A percentile compares a stretch with the other conserved stretches of the same genome.
phyloP scores from a whole-genome alignment of 441 rosid genomes.

The Populus hybrid region DNA sequence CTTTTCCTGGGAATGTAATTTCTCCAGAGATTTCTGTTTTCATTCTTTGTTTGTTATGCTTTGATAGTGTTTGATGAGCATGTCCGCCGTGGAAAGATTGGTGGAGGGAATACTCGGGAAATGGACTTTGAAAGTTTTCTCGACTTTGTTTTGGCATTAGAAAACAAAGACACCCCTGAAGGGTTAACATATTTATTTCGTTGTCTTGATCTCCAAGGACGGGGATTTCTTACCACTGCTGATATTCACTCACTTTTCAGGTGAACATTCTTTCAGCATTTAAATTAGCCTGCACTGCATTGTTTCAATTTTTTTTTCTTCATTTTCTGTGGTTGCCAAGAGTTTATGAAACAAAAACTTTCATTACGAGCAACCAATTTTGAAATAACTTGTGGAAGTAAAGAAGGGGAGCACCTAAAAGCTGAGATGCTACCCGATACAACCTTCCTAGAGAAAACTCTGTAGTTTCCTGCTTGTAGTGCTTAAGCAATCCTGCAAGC shows the following conservation, averaged over 20 bases:
- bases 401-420: conserved; percentile 86
- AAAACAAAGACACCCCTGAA: conserved; percentile 95
- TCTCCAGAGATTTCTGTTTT: conserved; percentile 2
- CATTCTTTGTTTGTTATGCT: conserved; percentile 14
- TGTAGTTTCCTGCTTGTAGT: conserved; percentile 86
- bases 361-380: neutral
- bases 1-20: neutral
- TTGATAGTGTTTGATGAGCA: conserved; percentile 88
- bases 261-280: conserved; percentile 27
- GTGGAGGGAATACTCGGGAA: conserved; percentile 72
- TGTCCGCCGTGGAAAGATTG: conserved; percentile 72
- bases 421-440: conserved; percentile 81
- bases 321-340: neutral
- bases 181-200: conserved; percentile 92
- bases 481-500: conserved; percentile 60
- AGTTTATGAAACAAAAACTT: neutral
- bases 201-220: conserved; percentile 86
- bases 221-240: conserved; percentile 89
- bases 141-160: conserved; percentile 90
- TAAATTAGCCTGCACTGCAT: neutral
- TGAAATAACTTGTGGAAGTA: conserved; percentile 54
- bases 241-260: conserved; percentile 99
- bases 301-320: neutral
- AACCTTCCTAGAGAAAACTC: conserved; percentile 81
- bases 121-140: conserved; percentile 96